Evolutionary conservation across 23 red algal genomes (phyloP).

Genomic region (Gracilariopsis chorda): DNA sequence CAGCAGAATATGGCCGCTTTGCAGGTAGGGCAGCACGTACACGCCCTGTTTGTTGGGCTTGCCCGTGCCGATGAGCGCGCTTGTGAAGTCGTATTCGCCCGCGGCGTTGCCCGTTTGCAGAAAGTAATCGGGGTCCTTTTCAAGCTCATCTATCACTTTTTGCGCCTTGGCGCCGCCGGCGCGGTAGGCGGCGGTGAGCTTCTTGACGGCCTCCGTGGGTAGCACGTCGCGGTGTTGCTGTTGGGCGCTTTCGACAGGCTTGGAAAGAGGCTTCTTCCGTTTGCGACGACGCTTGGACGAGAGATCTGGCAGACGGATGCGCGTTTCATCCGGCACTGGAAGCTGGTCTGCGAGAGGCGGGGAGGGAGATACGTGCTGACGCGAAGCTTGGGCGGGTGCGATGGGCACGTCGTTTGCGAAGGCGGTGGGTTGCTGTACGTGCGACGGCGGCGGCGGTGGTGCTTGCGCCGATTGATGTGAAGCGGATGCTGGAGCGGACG

Average conservation of each 20-base stretch:
- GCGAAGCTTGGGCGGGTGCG: too few relatives aligned
- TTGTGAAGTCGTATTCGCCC: slow-evolving; percentile 67
- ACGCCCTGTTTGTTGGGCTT: slow-evolving; percentile 71
- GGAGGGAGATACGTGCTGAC: background rate
- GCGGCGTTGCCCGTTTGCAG: slow-evolving; percentile 34
- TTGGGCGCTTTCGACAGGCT: background rate
- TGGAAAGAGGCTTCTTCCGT: slow-evolving; percentile 2
- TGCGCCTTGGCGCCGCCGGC: background rate
- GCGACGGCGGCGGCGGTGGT: background rate
- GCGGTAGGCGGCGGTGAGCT: slow-evolving; percentile 27
- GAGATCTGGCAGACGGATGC: slow-evolving; percentile 5
- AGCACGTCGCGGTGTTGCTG: background rate
- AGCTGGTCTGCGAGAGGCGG: background rate
- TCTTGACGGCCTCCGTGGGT: background rate
- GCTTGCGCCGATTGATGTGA: background rate
- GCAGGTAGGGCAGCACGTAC: slow-evolving; percentile 75
- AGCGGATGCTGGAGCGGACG: background rate
- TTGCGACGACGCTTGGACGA: background rate
- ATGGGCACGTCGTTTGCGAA: too few relatives aligned
- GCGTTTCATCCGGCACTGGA: background rate
- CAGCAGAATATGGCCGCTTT: slow-evolving; percentile 69
- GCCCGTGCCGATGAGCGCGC: slow-evolving; percentile 71
- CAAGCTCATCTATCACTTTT: slow-evolving; percentile 44
- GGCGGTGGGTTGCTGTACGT: too few relatives aligned
- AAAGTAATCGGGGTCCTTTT: slow-evolving; percentile 64